Conservation (phyloP, 1,284 basidiomycete species). For the Athelia psychrophila region DNA sequence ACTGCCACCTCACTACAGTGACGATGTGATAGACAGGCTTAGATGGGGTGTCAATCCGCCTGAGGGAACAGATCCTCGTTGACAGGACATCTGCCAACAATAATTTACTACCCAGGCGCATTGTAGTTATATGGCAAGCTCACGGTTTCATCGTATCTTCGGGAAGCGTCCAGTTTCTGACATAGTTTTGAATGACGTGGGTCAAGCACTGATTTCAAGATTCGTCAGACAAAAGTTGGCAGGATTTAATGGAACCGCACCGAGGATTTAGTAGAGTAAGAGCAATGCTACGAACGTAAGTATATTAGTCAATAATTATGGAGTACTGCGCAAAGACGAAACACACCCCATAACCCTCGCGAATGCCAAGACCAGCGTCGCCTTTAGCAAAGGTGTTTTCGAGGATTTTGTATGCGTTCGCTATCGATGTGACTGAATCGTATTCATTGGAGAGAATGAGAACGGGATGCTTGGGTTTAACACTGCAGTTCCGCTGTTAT, state of each 20-base stretch:
- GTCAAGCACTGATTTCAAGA: not conserved
- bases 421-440: slow-evolving; percentile 1
- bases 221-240: not conserved
- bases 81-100: not conserved
- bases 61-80: not conserved
- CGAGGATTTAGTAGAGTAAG: not conserved
- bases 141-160: not conserved
- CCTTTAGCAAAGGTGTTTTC: not conserved
- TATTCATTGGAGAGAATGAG: not conserved
- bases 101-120: not conserved
- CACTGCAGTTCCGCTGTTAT: not conserved
- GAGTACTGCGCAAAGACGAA: not conserved
- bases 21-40: no score
- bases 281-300: not conserved
- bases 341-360: not conserved
- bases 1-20: no score
- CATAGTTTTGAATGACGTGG: not conserved
- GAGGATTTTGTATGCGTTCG: not conserved
- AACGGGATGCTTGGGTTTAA: not conserved
- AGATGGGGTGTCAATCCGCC: no score
- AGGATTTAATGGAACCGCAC: not conserved
- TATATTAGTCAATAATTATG: not conserved
- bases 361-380: slow-evolving; percentile 1
- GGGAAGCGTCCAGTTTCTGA: not conserved
- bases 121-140: not conserved